Evolutionary conservation across 495 filamentous ascomycete genomes (phyloP), one percentile per base, ranked within the genome.

Genomic region (Apiosordaria backusii): DNA sequence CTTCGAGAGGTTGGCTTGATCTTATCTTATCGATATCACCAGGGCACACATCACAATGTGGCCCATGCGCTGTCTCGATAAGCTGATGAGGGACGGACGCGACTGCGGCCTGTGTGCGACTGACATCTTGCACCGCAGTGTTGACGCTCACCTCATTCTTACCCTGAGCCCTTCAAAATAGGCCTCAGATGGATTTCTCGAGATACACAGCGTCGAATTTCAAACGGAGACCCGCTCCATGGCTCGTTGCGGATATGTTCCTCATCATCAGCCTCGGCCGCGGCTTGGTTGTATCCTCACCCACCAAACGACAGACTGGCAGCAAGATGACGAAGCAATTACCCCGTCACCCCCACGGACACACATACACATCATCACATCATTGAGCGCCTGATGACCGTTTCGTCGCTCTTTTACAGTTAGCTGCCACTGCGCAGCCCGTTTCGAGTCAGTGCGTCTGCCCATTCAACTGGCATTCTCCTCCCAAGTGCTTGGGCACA

Each of bases 311-410:
- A n/a, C n/a, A n/a, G n/a, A n/a, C n/a, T n/a, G n/a, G n/a, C n/a
- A n/a, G 5, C 13, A 7, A 1, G 35, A 45, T 45, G 35, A 45
- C 35, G 35, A 45, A 45, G 35, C 13, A 45, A 45, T 45, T 45
- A 45, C 16, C 35, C 35, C 10, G 16, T 45, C 35, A 27, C 25
- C 3, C 10, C 7, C 24, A 54, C 23, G 7, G 25, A 10, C 21
- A 27, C 22, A 58, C n/a, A 58, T 16, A 58, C 19, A 25, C 21
- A 29, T 18, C 57, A 27, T 59, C 57, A 59, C 57, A 59, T 59
- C 25, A 59, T 27, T 10, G 23, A 59, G 57, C 57, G 57, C 57
- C 57, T 59, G 57, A 27, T 25, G 25, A 3, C 16, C 9, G 21
- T 59, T 59, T 27, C 57, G 21, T 27, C 25, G 25, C 22, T 27